Evolutionary conservation across 2,329 filamentous ascomycete genomes (phyloP), one percentile per base, ranked within the genome.

Genomic region (Aspergillus novofumigatus): DNA sequence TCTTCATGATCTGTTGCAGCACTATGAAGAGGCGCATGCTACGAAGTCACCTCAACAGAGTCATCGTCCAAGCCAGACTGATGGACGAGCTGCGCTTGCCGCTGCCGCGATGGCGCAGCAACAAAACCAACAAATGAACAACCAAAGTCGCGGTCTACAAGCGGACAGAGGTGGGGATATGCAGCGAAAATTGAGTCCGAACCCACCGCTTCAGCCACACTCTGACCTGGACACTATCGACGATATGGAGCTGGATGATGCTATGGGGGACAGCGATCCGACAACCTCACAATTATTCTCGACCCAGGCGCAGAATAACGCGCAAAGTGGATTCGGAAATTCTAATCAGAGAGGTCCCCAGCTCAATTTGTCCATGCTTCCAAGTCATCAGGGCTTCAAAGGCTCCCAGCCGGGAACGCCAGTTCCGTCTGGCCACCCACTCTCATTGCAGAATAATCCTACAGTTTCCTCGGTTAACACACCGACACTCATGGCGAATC

Each of bases 391-490:
- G 70, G 91, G 89, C 14, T 83, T 97, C 58, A 88, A 91, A 57
- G 90, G 87, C 9, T 95, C 92, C 4, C 91, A 92, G 62, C 93
- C 92, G 1, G 86, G 90, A 3, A 97, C 93, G 0, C 93, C 93
- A 2, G 87, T 88, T 32, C 82, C 90, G 26, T 84, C 88, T 49
- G 86, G 83, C 66, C 80, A 81, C 44, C 72, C 75, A 9, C 91
- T 93, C 68, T 87, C 87, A 51, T 86, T 96, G 64, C 89, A 92
- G 71, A 91, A 96, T 73, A 97, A 97, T 72, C 93, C 93, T 17
- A 97, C 92, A 1, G 93, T 97, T 20, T 99, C 94, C 3, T 97
- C 92, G 3, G 93, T 97, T 55, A 97, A 97, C 73, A 97, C 93
- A 0, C 93, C 93, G 0, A 96, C 92, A 0, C 82, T 97, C 57